These are phyloP conservation scores for Metarhizium guizhouense DNA, from an alignment of 2,329 filamentous ascomycete genomes.

Conservation along the genomic window DNA sequence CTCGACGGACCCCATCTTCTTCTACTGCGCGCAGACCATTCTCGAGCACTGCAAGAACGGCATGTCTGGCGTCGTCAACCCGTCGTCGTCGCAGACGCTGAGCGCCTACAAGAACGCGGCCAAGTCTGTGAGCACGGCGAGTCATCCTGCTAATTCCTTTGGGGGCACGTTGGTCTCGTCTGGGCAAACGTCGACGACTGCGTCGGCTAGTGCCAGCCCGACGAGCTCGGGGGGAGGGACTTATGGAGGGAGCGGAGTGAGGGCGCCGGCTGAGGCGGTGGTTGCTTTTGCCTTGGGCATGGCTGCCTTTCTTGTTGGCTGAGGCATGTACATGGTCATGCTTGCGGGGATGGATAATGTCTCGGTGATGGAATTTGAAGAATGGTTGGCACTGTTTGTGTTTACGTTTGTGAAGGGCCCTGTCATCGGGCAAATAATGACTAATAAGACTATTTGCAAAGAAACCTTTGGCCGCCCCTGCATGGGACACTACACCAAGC, in stretches of 20 bases:
- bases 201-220: neutral
- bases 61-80: conserved; percentile 16
- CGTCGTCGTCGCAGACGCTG: conserved; percentile 8
- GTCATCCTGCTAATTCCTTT: neutral
- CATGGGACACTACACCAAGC: too few relatives aligned
- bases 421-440: too few relatives aligned
- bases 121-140: neutral
- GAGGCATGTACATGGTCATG: too few relatives aligned
- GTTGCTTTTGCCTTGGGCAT: conserved; percentile 4
- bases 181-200: neutral
- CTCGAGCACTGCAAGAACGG: conserved; percentile 13
- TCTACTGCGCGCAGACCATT: conserved; percentile 13
- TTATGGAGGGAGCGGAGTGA: neutral
- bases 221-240: neutral
- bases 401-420: too few relatives aligned
- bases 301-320: conserved; percentile 2
- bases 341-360: too few relatives aligned
- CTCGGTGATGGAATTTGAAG: too few relatives aligned
- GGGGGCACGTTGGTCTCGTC: neutral
- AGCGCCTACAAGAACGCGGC: conserved; percentile 5
- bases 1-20: conserved; percentile 14
- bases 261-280: conserved; percentile 2
- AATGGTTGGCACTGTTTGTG: too few relatives aligned
- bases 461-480: too few relatives aligned
- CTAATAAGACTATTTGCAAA: too few relatives aligned